Conservation (phyloP, 2,329 filamentous ascomycete species). For the Fusarium devonianum region DNA sequence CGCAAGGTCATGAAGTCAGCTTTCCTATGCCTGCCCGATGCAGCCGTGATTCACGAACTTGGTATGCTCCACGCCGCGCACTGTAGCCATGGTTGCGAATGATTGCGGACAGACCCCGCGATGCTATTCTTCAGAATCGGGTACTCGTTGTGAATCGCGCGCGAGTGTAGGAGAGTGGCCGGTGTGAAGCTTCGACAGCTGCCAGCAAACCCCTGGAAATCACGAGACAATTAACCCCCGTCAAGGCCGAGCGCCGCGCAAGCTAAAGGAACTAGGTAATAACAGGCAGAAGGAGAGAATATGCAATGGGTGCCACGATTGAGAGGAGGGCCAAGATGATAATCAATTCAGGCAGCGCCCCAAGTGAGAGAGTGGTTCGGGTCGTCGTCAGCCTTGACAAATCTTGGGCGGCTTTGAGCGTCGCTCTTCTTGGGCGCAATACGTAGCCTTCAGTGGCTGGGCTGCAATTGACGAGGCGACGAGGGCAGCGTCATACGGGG, state of each 20-base stretch:
- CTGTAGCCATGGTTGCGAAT: conserved; percentile 41
- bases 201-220: conserved; percentile 36
- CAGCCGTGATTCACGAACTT: conserved; percentile 42
- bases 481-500: conserved; percentile 36
- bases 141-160: conserved; percentile 14
- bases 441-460: conserved; percentile 38
- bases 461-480: conserved; percentile 9
- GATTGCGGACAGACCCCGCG: conserved; percentile 25
- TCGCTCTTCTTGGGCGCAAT: conserved; percentile 33
- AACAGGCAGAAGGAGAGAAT: conserved; percentile 9
- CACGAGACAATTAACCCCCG: conserved; percentile 37
- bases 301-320: neutral
- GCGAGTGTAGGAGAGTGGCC: conserved; percentile 4
- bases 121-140: conserved; percentile 12
- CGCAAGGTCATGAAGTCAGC: conserved; percentile 23
- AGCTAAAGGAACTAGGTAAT: conserved; percentile 16
- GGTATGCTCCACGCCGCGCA: conserved; percentile 48
- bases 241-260: conserved; percentile 30
- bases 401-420: conserved; percentile 32
- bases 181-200: conserved; percentile 17
- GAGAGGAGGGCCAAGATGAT: conserved; percentile 1
- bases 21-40: conserved; percentile 7
- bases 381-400: conserved; percentile 43
- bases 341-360: conserved; percentile 1
- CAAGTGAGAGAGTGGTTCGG: conserved; percentile 12